These are phyloP conservation scores for Gynostemma pentaphyllum DNA, from an alignment of 306 rosid species.

Conservation along the genomic window DNA sequence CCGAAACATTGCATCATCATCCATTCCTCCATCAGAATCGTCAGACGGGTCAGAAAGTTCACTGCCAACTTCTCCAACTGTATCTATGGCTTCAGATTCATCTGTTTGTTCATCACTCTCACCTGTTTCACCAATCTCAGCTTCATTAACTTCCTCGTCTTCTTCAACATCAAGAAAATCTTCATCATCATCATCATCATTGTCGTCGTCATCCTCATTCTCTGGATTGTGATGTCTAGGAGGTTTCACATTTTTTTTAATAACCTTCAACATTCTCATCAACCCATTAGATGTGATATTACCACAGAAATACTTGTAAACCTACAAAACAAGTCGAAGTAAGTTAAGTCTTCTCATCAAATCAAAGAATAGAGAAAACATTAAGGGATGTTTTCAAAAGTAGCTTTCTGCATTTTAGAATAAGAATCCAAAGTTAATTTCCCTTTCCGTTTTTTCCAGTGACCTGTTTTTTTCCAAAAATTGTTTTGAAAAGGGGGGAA, in stretches of 20 bases:
- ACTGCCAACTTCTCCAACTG: slow-evolving; percentile 33
- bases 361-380: neutral
- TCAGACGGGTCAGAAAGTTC: slow-evolving; percentile 52
- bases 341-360: slow-evolving; percentile 1
- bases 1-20: slow-evolving; percentile 95
- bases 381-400: too few relatives aligned
- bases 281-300: slow-evolving; percentile 65
- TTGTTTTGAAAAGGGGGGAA: too few relatives aligned
- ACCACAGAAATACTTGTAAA: slow-evolving; percentile 65
- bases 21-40: slow-evolving; percentile 96
- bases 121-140: slow-evolving; percentile 60
- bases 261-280: slow-evolving; percentile 68
- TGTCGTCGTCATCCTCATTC: slow-evolving; percentile 32
- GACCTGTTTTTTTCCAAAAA: neutral
- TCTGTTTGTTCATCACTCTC: slow-evolving; percentile 81
- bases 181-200: slow-evolving; percentile 29
- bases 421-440: too few relatives aligned
- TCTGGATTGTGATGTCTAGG: slow-evolving; percentile 61
- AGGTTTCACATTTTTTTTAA: slow-evolving; percentile 66
- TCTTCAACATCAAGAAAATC: slow-evolving; percentile 68
- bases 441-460: too few relatives aligned
- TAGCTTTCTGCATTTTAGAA: too few relatives aligned
- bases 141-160: slow-evolving; percentile 62
- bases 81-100: slow-evolving; percentile 63
- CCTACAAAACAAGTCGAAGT: slow-evolving; percentile 27